Conservation (phyloP, 2,329 filamentous ascomycete genomes). For the Phoma herbarum region DNA sequence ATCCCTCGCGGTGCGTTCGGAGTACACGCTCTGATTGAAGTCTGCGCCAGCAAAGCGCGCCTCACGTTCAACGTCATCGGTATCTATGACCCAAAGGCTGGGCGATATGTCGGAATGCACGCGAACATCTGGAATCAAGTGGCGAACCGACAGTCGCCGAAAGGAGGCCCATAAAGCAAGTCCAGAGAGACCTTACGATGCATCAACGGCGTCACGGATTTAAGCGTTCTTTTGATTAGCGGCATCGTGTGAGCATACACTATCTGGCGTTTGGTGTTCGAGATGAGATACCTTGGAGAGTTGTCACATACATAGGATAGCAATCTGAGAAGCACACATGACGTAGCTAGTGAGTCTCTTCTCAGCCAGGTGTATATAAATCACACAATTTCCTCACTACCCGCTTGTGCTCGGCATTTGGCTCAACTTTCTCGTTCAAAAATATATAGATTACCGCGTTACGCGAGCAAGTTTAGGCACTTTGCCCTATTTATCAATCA, state of each 20-base stretch:
- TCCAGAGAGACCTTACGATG: not conserved
- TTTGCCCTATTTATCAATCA: too few relatives aligned
- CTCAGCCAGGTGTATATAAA: not conserved
- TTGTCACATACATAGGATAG: too few relatives aligned
- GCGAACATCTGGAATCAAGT: slow-evolving; percentile 34
- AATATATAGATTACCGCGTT: too few relatives aligned
- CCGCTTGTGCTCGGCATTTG: not conserved
- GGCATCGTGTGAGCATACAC: slow-evolving; percentile 1
- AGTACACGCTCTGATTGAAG: slow-evolving; percentile 57
- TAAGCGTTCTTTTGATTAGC: slow-evolving; percentile 9
- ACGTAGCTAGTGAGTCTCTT: not conserved
- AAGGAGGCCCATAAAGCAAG: slow-evolving; percentile 34
- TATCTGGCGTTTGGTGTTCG: slow-evolving; percentile 11
- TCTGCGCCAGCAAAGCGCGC: slow-evolving; percentile 54
- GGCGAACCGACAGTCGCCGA: slow-evolving; percentile 51
- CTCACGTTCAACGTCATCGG: slow-evolving; percentile 56
- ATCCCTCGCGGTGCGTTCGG: slow-evolving; percentile 57
- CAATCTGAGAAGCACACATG: not conserved
- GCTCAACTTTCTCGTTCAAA: too few relatives aligned
- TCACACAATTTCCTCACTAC: not conserved
- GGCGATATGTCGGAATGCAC: slow-evolving; percentile 48
- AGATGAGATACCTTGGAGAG: slow-evolving; percentile 7
- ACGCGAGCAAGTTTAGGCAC: too few relatives aligned
- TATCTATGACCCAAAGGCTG: slow-evolving; percentile 56
- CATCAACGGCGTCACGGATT: slow-evolving; percentile 14